Conservation (phyloP, 2,329 filamentous ascomycete genomes). For the Exophiala viscosa region DNA sequence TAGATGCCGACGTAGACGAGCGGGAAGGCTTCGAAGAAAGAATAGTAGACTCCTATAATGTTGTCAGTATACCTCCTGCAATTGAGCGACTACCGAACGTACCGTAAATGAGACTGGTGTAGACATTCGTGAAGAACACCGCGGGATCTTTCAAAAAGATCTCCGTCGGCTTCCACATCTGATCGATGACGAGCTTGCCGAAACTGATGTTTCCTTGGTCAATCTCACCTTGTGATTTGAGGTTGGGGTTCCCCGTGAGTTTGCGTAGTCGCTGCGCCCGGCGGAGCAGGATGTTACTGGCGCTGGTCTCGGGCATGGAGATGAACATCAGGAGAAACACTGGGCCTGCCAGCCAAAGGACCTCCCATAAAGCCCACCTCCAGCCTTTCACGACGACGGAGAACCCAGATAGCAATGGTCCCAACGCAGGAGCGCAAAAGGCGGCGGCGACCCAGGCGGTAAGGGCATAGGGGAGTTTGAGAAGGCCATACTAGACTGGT, state of each 20-base stretch:
- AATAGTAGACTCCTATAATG: constrained; percentile 36
- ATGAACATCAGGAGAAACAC: constrained; percentile 60
- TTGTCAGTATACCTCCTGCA: constrained; percentile 49
- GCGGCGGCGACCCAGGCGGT: constrained; percentile 54
- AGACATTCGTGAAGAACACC: constrained; percentile 59
- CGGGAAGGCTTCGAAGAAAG: constrained; percentile 65
- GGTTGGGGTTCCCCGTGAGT: constrained; percentile 53
- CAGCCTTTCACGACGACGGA: constrained; percentile 55
- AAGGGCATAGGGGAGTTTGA: constrained; percentile 57
- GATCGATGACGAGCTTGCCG: constrained; percentile 47
- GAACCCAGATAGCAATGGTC: constrained; percentile 57
- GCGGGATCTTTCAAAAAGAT: constrained; percentile 61
- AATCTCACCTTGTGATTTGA: constrained; percentile 63
- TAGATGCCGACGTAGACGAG: constrained; percentile 60
- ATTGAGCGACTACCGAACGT: not conserved
- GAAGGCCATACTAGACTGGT: constrained; percentile 43
- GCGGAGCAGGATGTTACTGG: constrained; percentile 57
- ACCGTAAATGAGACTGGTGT: constrained; percentile 56
- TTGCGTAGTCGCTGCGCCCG: constrained; percentile 61
- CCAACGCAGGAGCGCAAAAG: constrained; percentile 30
- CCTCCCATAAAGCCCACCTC: constrained; percentile 59
- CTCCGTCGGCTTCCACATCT: constrained; percentile 57
- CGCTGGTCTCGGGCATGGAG: constrained; percentile 62
- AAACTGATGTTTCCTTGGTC: constrained; percentile 55
- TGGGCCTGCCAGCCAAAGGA: constrained; percentile 59